Base-by-base conservation (phyloP, 116 monocot species). In the Iris pallida region DNA sequence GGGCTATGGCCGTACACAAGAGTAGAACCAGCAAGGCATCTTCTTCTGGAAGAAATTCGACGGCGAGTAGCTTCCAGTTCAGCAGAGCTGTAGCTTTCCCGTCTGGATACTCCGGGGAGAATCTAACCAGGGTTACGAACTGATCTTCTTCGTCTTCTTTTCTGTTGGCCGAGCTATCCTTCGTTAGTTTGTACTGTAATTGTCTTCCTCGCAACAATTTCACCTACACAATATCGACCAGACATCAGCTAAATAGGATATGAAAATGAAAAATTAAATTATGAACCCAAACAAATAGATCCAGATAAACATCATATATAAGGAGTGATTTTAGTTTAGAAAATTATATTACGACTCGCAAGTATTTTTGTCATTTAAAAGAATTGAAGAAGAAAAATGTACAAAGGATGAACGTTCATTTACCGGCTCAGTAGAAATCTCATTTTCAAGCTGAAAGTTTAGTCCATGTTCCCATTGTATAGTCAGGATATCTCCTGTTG, bases 1-100 rank as follows among this genome's bases (percentile, higher is more conserved):
- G 72, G 16, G 83, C 72, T 4, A 93, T 66, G 57, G 85, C 77
- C 68, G 77, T 82, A 78, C 87, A 90, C 7, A 88, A 9, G 43
- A 98, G 85, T 6, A 98, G 83, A 15, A 90, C 68, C 6, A 88
- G 65, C 16, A 82, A 77, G 1, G 87, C 90, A 70, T 98, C 93
- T 73, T 98, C 98, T 53, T 90, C 88, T n/a, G 90, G 90, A 6
- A 79, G 73, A 68, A 98, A 93, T 72, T 98, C 98, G 18, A 84
- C 63, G 6, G 86, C 98, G 8, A 86, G 78, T 16, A 87, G 69
- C 57, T 85, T 83, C 88, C 87, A 98, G 76, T 98, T 98, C 46
- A 98, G 55, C 8, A 98, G 76, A 17, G 93, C 85, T 6, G 93
- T 98, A 5, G 98, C 98, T 69, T 74, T 98, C 13, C 82, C 90